Evolutionary conservation across 345 rosid species (phyloP).

Genomic region (Salix exigua): DNA sequence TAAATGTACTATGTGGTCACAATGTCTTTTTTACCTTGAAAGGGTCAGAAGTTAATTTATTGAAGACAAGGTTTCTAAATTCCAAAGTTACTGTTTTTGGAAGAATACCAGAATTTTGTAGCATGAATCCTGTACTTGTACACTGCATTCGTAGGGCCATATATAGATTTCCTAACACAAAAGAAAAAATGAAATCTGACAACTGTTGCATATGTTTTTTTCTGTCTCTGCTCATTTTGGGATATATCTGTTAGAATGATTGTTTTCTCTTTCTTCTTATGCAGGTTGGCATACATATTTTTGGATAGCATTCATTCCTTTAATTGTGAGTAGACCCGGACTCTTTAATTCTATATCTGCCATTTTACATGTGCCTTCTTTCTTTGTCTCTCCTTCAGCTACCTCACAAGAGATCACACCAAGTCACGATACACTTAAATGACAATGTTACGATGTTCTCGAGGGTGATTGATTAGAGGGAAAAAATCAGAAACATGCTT

Average conservation of each 20-base stretch:
- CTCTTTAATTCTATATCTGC: not conserved
- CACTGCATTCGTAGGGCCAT: not conserved
- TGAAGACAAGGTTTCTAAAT: too few relatives aligned
- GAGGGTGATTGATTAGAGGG: too few relatives aligned
- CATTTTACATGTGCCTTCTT: not conserved
- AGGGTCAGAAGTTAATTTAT: too few relatives aligned
- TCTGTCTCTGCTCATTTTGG: not conserved
- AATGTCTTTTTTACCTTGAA: too few relatives aligned
- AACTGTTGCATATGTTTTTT: not conserved
- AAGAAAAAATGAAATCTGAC: not conserved
- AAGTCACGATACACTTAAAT: too few relatives aligned
- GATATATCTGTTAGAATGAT: not conserved
- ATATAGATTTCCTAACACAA: not conserved
- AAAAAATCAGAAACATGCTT: not conserved
- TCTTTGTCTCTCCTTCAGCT: not conserved
- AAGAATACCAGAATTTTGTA: too few relatives aligned
- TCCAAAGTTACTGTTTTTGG: too few relatives aligned
- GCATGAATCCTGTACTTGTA: not conserved
- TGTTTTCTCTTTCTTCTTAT: not conserved
- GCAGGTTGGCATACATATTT: slow-evolving; percentile 89
- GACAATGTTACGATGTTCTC: too few relatives aligned
- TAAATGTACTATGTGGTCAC: too few relatives aligned
- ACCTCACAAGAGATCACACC: too few relatives aligned
- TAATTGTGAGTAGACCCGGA: slow-evolving; percentile 50
- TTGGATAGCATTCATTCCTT: slow-evolving; percentile 81